Evolutionary conservation across 805 yeast species (phyloP).

Genomic region (Blastobotrys robertii): DNA sequence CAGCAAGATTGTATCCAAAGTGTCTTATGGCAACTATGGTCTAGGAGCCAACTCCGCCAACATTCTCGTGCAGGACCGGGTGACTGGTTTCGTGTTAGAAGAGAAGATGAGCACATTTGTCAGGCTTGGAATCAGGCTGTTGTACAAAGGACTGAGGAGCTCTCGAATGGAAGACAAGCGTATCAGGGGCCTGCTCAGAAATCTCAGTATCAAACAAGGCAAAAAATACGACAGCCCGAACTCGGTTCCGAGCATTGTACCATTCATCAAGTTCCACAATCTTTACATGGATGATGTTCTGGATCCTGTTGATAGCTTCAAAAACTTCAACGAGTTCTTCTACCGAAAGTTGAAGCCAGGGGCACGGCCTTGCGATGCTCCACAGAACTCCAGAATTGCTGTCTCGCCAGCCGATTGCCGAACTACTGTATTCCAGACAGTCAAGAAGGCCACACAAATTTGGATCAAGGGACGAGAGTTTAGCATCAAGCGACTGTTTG

Average conservation of each 20-base stretch:
- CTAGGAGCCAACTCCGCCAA: constrained; percentile 89
- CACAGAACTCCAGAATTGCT: constrained; percentile 38
- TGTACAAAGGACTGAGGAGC: constrained; percentile 64
- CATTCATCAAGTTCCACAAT: constrained; percentile 77
- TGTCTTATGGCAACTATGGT: constrained; percentile 80
- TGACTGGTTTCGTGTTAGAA: constrained; percentile 80
- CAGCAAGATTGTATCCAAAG: constrained; percentile 66
- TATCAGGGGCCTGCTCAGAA: constrained; percentile 50
- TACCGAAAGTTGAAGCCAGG: constrained; percentile 65
- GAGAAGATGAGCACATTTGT: constrained; percentile 89
- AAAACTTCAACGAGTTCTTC: constrained; percentile 82
- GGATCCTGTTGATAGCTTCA: constrained; percentile 40
- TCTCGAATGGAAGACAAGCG: constrained; percentile 43
- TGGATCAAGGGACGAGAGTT: constrained; percentile 90
- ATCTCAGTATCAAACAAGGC: constrained; percentile 74
- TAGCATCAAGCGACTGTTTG: constrained; percentile 51
- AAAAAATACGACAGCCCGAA: constrained; percentile 62
- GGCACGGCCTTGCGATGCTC: constrained; percentile 61
- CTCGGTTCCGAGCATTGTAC: constrained; percentile 57
- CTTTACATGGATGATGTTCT: constrained; percentile 65
- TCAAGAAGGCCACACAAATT: constrained; percentile 52
- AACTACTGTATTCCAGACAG: constrained; percentile 54
- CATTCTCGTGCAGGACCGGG: constrained; percentile 85
- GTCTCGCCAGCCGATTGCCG: constrained; percentile 86
- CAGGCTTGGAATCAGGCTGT: constrained; percentile 72